Evolutionary conservation across 2,329 filamentous ascomycete genomes (phyloP).

Genomic region (Scolecobasidium constrictum): DNA sequence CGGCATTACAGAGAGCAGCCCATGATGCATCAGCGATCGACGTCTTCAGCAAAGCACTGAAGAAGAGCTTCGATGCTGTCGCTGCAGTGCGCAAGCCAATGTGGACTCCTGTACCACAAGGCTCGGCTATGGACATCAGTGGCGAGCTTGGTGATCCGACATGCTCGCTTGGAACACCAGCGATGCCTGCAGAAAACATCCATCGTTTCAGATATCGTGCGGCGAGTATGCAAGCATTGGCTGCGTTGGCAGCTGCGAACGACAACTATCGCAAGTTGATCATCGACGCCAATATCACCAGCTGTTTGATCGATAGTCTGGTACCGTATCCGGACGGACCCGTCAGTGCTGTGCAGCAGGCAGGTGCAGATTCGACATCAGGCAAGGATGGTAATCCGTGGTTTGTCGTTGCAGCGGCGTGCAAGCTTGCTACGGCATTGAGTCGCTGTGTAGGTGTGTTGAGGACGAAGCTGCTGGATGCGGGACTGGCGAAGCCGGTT

Average conservation of each 20-base stretch:
- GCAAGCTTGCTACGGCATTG: slow-evolving; percentile 68
- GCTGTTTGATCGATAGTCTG: slow-evolving; percentile 76
- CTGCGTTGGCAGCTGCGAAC: slow-evolving; percentile 69
- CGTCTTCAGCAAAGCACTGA: slow-evolving; percentile 51
- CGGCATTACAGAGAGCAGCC: slow-evolving; percentile 69
- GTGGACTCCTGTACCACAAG: slow-evolving; percentile 37
- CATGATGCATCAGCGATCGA: slow-evolving; percentile 58
- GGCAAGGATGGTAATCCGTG: slow-evolving; percentile 64
- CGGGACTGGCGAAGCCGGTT: slow-evolving; percentile 67
- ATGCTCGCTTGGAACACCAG: slow-evolving; percentile 35
- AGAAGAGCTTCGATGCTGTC: slow-evolving; percentile 53
- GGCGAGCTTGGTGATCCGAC: slow-evolving; percentile 11
- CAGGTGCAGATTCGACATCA: slow-evolving; percentile 20
- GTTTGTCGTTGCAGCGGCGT: slow-evolving; percentile 73
- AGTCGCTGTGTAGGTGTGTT: slow-evolving; percentile 77
- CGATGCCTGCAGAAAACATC: slow-evolving; percentile 37
- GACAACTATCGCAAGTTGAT: slow-evolving; percentile 76
- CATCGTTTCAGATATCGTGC: slow-evolving; percentile 71
- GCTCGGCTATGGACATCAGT: not conserved
- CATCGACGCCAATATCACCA: slow-evolving; percentile 54
- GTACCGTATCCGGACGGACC: slow-evolving; percentile 37
- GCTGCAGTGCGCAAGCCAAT: slow-evolving; percentile 37
- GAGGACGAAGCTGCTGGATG: slow-evolving; percentile 78
- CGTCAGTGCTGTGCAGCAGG: not conserved
- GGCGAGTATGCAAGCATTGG: slow-evolving; percentile 64